Evolutionary conservation across 371 early-diverging fungal species (phyloP).

Genomic region (Actinomortierella ambigua): DNA sequence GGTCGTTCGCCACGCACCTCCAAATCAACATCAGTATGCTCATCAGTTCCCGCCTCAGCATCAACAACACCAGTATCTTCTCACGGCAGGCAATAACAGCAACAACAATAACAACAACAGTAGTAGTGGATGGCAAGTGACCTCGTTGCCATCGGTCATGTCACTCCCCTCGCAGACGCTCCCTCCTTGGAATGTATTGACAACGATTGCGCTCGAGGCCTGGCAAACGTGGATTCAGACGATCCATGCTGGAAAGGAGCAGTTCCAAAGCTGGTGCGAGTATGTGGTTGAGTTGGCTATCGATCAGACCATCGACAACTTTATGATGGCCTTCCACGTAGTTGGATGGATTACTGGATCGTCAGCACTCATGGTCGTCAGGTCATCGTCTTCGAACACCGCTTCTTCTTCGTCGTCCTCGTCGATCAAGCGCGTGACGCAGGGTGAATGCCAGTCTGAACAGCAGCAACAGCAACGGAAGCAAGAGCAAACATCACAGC

Average conservation of each 20-base stretch:
- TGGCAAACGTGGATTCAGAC: slow-evolving; percentile 38
- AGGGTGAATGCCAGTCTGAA: not conserved
- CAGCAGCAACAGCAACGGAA: not conserved
- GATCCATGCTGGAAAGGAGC: slow-evolving; percentile 31
- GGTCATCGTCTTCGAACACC: not conserved
- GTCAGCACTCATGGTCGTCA: not conserved
- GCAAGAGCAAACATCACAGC: not conserved
- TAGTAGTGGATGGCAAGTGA: not conserved
- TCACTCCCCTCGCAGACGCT: slow-evolving; percentile 7
- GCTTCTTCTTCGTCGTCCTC: not conserved
- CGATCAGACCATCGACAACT: slow-evolving; percentile 30
- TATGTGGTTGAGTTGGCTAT: slow-evolving; percentile 25
- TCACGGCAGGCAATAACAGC: slow-evolving; percentile 2
- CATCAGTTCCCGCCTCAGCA: no score
- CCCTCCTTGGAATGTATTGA: slow-evolving; percentile 15
- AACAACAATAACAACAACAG: slow-evolving; percentile 2
- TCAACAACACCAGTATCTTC: no score
- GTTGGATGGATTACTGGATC: slow-evolving; percentile 10
- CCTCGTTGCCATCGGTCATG: slow-evolving; percentile 9
- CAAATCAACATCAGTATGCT: no score
- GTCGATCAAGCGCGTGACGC: not conserved
- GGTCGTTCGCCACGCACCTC: no score
- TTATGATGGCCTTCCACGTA: slow-evolving; percentile 18
- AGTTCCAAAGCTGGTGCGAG: slow-evolving; percentile 41
- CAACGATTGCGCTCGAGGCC: slow-evolving; percentile 23